phyloP scores from a whole-genome alignment of 352 stramenopile genomes.

The Vaucheria bursata region DNA sequence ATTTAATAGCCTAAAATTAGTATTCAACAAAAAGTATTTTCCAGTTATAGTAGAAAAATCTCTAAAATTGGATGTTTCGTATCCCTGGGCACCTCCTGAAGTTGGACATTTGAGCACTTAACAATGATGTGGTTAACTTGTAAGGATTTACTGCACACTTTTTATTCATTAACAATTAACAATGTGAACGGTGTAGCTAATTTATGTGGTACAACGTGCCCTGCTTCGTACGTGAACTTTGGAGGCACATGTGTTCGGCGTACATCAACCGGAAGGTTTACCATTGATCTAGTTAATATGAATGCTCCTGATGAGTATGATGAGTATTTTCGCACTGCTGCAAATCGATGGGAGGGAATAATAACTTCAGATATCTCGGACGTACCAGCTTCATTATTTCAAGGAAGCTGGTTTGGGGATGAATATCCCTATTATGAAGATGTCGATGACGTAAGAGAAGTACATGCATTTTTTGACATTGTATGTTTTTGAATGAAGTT shows the following conservation, averaged over 20 bases:
- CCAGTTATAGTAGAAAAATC: too few relatives aligned
- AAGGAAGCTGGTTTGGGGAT: neutral
- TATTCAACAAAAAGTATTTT: too few relatives aligned
- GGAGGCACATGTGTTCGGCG: neutral
- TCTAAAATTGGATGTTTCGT: too few relatives aligned
- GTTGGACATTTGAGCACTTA: too few relatives aligned
- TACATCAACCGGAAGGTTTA: neutral
- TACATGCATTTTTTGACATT: too few relatives aligned
- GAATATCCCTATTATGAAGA: neutral
- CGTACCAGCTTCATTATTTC: neutral
- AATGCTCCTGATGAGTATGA: neutral
- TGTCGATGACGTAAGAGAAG: constrained; percentile 10
- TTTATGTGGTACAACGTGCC: neutral
- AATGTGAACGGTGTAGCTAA: neutral
- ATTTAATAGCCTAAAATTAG: too few relatives aligned
- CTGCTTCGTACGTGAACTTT: neutral
- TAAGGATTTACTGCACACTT: too few relatives aligned
- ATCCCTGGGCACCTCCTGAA: too few relatives aligned
- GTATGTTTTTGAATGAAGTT: too few relatives aligned
- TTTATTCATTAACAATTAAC: too few relatives aligned
- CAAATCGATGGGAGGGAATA: neutral
- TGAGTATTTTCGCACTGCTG: neutral
- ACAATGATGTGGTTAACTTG: too few relatives aligned
- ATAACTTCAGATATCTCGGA: constrained; percentile 2
- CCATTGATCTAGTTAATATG: neutral